Evolutionary conservation across 148 eudicot genomes (phyloP), one percentile per base, ranked within the genome.

Genomic region (Silene uniflora): DNA sequence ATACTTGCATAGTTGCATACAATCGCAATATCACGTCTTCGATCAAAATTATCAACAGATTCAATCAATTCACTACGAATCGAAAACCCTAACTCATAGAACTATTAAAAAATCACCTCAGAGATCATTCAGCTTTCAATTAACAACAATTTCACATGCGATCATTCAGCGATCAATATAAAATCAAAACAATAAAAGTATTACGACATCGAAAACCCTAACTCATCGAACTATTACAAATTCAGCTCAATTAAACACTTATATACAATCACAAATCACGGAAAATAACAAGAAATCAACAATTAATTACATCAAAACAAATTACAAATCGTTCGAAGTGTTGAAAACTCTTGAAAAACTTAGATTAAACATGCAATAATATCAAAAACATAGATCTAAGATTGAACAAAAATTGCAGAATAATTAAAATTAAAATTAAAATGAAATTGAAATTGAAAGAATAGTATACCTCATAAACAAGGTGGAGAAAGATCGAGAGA

Each of bases 381-480:
- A 74, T 74, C 63, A 66, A 61, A 0, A 10, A 22, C 14, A 23
- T 16, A 25, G 29, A 19, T 23, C 24, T 12, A 69, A 54, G 23
- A 52, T 18, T 32, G 18, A 19, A 66, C 5, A 21, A 52, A 66
- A 49, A 27, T 13, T 23, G 19, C 14, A 52, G 69, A 73, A 55
- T 54, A 74, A 75, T 79, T 74, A 75, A 11, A 74, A 67, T 59
- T 18, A 19, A 64, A 55, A 55, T 21, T 3, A n/a, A 54, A 44
- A 42, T 8, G 5, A 18, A 63, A 22, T 0, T 14, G 12, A 49
- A 13, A 29, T 60, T 13, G 17, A 22, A 0, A 11, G n/a, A 5
- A 0, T 52, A 35, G 35, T 62, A 46, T 49, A 83, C 86, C 86
- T 83, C 86, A 83, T 83, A 83, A 83, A 83, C 86, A 83, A 83